A percentile compares a stretch with the other conserved stretches of the same genome.
Evolutionary conservation across 73 alveolate species (phyloP).

Genomic region (Paramecium sexaurelia): DNA sequence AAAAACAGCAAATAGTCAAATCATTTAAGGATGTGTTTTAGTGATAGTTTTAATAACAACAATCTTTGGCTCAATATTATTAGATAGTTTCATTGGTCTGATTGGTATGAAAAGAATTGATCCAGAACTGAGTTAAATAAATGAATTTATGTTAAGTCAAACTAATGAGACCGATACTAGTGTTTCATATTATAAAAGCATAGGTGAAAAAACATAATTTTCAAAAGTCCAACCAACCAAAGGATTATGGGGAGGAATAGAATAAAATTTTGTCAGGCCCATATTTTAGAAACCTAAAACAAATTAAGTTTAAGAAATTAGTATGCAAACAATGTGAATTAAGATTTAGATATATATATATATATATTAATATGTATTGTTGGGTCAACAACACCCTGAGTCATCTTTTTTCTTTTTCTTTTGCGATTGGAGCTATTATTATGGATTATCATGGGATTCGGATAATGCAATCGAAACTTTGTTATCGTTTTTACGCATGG

Average conservation of each 20-base stretch:
- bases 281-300: constrained; percentile 19
- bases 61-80: not conserved
- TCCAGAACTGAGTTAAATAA: not conserved
- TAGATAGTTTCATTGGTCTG: not conserved
- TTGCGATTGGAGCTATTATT: not conserved
- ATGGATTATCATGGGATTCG: not conserved
- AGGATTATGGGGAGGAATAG: constrained; percentile 43
- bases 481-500: constrained; percentile 42
- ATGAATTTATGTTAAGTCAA: constrained; percentile 38
- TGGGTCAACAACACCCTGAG: constrained; percentile 62
- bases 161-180: not conserved
- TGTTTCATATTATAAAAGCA: not conserved
- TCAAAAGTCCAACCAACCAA: not conserved
- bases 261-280: constrained; percentile 42
- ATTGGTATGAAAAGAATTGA: constrained; percentile 34
- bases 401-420: constrained; percentile 37
- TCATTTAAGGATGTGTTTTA: constrained; percentile 41
- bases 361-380: not conserved
- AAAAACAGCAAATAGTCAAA: constrained; percentile 64
- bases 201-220: not conserved
- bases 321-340: constrained; percentile 27
- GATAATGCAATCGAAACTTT: constrained; percentile 26
- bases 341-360: not conserved
- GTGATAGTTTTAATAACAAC: constrained; percentile 45
- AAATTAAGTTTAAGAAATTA: constrained; percentile 1